Conservation (phyloP, 441 rosid genomes). For the Pelargonium myrrhifolium region DNA sequence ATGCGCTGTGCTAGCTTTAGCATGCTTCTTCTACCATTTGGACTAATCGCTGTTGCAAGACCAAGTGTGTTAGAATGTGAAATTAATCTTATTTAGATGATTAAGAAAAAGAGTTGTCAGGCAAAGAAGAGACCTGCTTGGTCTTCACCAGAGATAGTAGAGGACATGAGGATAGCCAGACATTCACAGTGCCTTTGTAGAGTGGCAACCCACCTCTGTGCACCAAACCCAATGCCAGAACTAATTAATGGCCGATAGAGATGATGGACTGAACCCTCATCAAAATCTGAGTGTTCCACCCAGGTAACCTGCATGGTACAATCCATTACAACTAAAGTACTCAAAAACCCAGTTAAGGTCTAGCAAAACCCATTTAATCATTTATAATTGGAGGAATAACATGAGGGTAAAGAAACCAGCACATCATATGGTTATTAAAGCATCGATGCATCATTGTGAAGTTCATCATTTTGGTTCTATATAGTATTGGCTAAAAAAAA, state of each 20-base stretch:
- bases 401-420: no score
- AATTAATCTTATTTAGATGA: conserved; percentile 25
- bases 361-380: no score
- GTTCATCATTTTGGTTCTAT: no score
- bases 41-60: conserved; percentile 43
- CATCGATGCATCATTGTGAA: no score
- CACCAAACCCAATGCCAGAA: conserved; percentile 82
- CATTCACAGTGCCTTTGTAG: conserved; percentile 85
- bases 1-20: conserved; percentile 80
- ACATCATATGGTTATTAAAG: no score
- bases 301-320: conserved; percentile 66
- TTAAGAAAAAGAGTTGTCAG: conserved; percentile 7
- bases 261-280: conserved; percentile 52
- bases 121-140: conserved; percentile 26
- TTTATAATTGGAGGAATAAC: no score
- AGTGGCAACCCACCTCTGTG: conserved; percentile 91
- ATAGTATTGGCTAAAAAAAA: no score
- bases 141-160: conserved; percentile 37
- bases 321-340: conserved; percentile 7
- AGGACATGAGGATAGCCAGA: conserved; percentile 70
- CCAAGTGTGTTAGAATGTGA: not conserved
- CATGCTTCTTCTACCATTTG: conserved; percentile 76
- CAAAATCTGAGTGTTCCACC: conserved; percentile 87
- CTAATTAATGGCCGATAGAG: conserved; percentile 51
- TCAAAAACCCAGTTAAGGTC: not conserved